Evolutionary conservation across 257 asterid genomes (phyloP).

Genomic region (Galeopsis tetrahit): DNA sequence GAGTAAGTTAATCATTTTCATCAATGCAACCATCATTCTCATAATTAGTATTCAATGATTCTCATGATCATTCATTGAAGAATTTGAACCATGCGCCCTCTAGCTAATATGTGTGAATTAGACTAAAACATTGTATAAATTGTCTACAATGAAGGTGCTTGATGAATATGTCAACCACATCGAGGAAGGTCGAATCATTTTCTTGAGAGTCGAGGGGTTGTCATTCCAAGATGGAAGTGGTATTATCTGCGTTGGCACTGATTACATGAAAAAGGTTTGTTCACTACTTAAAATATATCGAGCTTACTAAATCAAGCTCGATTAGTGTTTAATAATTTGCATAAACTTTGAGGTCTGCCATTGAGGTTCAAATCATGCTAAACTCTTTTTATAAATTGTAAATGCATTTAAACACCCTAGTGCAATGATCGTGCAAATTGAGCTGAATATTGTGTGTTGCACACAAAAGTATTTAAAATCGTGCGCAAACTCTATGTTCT

Average conservation of each 20-base stretch:
- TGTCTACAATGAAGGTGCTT: slow-evolving; percentile 45
- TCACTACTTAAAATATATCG: neutral
- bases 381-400: neutral
- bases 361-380: neutral
- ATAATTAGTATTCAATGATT: too few species aligned
- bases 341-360: neutral
- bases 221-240: slow-evolving; percentile 45
- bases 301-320: neutral
- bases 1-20: too few species aligned
- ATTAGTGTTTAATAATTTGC: neutral
- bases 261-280: slow-evolving; percentile 33
- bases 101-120: too few species aligned
- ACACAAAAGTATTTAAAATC: neutral
- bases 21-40: too few species aligned
- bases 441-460: neutral
- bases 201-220: slow-evolving; percentile 55
- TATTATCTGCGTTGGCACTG: slow-evolving; percentile 24
- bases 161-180: slow-evolving; percentile 63
- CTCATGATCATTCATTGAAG: too few species aligned
- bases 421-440: neutral
- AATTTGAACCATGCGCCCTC: too few species aligned
- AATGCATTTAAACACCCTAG: neutral
- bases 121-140: too few species aligned
- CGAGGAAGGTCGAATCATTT: slow-evolving; percentile 44
- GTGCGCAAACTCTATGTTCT: neutral